Base-by-base conservation (phyloP, 331 rosid species). In the Cydonia oblonga region DNA sequence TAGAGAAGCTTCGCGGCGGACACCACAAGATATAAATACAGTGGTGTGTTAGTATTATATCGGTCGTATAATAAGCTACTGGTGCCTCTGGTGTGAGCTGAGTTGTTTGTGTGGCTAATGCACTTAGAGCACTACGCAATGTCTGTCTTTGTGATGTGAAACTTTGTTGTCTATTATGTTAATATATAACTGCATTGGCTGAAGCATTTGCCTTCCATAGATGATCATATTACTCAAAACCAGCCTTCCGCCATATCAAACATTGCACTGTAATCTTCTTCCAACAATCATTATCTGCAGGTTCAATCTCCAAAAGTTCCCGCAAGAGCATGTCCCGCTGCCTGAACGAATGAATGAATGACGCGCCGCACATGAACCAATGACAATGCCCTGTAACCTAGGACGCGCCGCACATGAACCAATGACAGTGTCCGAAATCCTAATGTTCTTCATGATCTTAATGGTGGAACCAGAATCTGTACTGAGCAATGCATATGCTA, bases 1-100 rank as follows among this genome's bases (percentile, higher is more conserved):
- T 75, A 70, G 87, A 86, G 58, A 88, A 84, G 79, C 85, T 88
- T 52, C 84, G 84, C 10, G 76, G 84, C 9, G 22, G 35, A 59
- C 86, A 82, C 68, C 79, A 80, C 28, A 73, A 70, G 62, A 57
- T 23, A 57, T 57, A 13, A 23, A 40, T 3, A 40, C 14, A 40
- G 15, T 40, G 46, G 46, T 11, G 11, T 40, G 46, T 40, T 40
- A 40, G 5, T 12, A 40, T 40, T 40, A 38, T 40, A 40, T 40
- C 46, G 46, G 46, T 40, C 46, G 5, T 40, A 40, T 11, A 40
- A 40, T 40, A 40, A 40, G 46, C 5, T 40, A 40, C 14, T 12
- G 46, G 46, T 40, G 46, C 46, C 46, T 40, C 46, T 40, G 46
- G 46, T 40, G 5, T 40, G 46, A 40, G 46, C 46, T 40, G 5